Evolutionary conservation across 1,139 yeast genomes (phyloP).

Genomic region (Lizanozyma gosingica): DNA sequence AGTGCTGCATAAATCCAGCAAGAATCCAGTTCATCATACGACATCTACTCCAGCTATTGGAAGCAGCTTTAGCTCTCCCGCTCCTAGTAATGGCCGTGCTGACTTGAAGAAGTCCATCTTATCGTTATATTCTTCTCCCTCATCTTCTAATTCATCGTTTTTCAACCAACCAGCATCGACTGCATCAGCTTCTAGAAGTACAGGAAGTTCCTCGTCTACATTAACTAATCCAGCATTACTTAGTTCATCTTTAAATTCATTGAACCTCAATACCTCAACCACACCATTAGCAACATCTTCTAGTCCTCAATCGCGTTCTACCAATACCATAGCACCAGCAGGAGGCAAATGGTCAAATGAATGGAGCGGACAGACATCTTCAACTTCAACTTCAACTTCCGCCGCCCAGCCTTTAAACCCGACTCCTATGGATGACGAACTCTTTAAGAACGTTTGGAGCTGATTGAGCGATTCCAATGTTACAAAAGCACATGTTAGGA

Average conservation of each 20-base stretch:
- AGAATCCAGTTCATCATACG: slow-evolving; percentile 9
- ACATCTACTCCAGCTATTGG: slow-evolving; percentile 31
- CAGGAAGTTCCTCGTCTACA: not conserved
- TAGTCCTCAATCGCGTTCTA: slow-evolving; percentile 3
- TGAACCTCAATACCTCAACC: slow-evolving; percentile 16
- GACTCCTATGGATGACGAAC: slow-evolving; percentile 48
- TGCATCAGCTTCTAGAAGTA: slow-evolving; percentile 1
- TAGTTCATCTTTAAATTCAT: slow-evolving; percentile 23
- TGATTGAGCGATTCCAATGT: no score
- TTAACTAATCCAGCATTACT: slow-evolving; percentile 1
- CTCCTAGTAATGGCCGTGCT: slow-evolving; percentile 31
- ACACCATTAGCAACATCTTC: slow-evolving; percentile 2
- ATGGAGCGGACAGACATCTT: slow-evolving; percentile 22
- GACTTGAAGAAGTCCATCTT: slow-evolving; percentile 87
- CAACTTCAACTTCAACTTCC: slow-evolving; percentile 12
- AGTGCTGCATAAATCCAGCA: slow-evolving; percentile 4
- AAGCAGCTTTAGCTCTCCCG: slow-evolving; percentile 14
- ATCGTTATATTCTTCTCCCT: slow-evolving; percentile 76
- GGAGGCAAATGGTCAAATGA: slow-evolving; percentile 25
- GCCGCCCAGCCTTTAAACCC: slow-evolving; percentile 8
- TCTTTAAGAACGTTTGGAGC: slow-evolving; percentile 62
- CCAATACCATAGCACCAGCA: slow-evolving; percentile 6
- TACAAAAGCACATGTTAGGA: no score
- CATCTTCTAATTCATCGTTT: slow-evolving; percentile 25
- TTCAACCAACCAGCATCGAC: slow-evolving; percentile 15